These are phyloP conservation scores for Clonostachys chloroleuca DNA, from an alignment of 2,329 filamentous ascomycete species.

Conservation along the genomic window DNA sequence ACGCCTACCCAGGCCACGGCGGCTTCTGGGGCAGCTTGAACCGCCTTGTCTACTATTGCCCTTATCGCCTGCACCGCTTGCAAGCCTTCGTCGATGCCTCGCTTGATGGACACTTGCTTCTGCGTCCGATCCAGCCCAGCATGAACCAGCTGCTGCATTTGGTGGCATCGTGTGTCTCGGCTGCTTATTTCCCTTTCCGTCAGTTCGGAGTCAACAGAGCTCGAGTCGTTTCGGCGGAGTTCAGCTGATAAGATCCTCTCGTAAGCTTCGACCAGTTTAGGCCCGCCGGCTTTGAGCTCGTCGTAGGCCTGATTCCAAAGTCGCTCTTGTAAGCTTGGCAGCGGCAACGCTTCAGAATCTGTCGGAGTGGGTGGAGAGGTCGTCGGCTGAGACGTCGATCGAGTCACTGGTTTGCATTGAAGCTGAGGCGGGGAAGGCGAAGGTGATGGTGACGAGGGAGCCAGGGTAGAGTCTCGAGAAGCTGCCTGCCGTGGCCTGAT, in stretches of 20 bases:
- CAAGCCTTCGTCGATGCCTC: conserved; percentile 12
- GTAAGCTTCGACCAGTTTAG: background rate
- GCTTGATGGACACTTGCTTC: conserved; percentile 14
- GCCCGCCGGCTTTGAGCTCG: background rate
- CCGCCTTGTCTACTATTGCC: conserved; percentile 13
- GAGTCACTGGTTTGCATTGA: background rate
- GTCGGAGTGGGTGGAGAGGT: background rate
- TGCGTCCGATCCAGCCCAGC: conserved; percentile 17
- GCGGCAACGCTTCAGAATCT: background rate
- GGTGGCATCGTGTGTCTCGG: background rate
- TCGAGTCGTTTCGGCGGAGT: background rate
- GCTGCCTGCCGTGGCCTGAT: background rate
- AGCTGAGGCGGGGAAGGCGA: background rate
- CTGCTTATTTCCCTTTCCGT: background rate
- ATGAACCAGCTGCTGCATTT: conserved; percentile 17
- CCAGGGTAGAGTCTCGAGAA: background rate
- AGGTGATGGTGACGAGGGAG: background rate
- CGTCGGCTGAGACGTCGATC: background rate
- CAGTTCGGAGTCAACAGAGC: background rate
- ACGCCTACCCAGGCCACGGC: conserved; percentile 27
- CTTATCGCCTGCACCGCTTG: conserved; percentile 14
- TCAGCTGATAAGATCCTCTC: background rate
- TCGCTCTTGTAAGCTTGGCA: background rate
- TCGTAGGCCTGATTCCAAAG: conserved; percentile 4
- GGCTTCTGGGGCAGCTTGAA: conserved; percentile 21